phyloP scores from a whole-genome alignment of 306 rosid genomes.

The Cucurbita moschata region DNA sequence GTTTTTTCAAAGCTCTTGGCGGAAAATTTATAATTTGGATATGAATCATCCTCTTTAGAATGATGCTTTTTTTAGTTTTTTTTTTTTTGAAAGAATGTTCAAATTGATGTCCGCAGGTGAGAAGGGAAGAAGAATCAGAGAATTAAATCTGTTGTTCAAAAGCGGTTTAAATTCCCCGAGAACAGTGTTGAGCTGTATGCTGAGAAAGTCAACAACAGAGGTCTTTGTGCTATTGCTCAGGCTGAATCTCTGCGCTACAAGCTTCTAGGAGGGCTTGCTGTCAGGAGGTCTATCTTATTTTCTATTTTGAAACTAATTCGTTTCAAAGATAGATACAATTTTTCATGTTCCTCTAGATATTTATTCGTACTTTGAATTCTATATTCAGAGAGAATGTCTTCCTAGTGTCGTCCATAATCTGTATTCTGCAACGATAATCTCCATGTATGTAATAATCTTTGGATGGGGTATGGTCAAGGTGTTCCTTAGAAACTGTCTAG shows the following conservation, averaged over 20 bases:
- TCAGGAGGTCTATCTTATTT: slow-evolving; percentile 32
- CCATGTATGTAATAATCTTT: background rate
- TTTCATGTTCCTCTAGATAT: background rate
- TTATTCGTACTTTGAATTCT: background rate
- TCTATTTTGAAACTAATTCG: background rate
- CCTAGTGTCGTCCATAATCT: background rate
- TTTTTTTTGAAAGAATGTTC: background rate
- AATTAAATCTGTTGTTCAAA: slow-evolving; percentile 58
- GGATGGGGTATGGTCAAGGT: background rate
- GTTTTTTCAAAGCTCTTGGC: background rate
- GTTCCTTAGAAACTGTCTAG: background rate
- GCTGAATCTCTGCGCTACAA: slow-evolving; percentile 76
- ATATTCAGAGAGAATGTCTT: background rate
- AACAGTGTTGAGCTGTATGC: slow-evolving; percentile 64
- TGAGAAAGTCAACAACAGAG: slow-evolving; percentile 64
- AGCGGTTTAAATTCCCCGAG: slow-evolving; percentile 68
- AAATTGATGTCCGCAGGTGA: slow-evolving; percentile 29
- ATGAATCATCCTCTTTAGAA: no score
- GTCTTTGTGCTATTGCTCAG: slow-evolving; percentile 65
- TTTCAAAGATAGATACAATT: background rate
- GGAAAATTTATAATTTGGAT: no score
- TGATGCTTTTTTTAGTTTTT: no score
- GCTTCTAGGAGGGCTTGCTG: slow-evolving; percentile 81
- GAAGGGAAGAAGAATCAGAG: slow-evolving; percentile 69
- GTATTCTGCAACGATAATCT: background rate